A percentile compares a stretch with the other conserved stretches of the same genome.
Evolutionary conservation across 2,329 filamentous ascomycete genomes (phyloP).

Genomic region (Akanthomyces dipterigenus): DNA sequence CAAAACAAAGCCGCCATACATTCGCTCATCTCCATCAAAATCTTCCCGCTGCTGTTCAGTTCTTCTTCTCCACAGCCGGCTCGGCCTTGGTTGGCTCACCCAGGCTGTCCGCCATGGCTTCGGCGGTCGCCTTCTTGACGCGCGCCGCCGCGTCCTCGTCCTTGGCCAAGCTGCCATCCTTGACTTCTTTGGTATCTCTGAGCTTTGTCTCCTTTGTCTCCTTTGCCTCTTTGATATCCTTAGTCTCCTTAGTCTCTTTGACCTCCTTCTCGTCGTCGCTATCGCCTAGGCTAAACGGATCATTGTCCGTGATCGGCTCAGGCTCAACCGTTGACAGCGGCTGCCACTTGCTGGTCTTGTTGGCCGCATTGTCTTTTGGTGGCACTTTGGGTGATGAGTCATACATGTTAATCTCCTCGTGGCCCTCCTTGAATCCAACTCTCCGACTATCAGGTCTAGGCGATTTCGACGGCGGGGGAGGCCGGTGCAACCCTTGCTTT

Average conservation of each 20-base stretch:
- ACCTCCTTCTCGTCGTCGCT: constrained; percentile 82
- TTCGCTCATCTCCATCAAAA: background rate
- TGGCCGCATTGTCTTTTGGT: constrained; percentile 43
- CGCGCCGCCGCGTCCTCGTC: constrained; percentile 50
- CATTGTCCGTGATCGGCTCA: constrained; percentile 78
- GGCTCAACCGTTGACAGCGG: constrained; percentile 78
- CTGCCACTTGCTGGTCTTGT: constrained; percentile 92
- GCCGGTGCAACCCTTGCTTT: constrained; percentile 77
- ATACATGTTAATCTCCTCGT: constrained; percentile 77
- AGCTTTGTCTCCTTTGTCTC: constrained; percentile 35
- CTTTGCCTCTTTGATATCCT: constrained; percentile 25
- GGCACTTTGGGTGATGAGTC: constrained; percentile 52
- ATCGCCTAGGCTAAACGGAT: constrained; percentile 93
- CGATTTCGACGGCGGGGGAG: constrained; percentile 47
- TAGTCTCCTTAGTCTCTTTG: constrained; percentile 27
- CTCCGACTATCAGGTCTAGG: constrained; percentile 45
- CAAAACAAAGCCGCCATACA: background rate
- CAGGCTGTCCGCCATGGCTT: constrained; percentile 52
- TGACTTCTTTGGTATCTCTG: constrained; percentile 47
- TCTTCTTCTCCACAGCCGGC: constrained; percentile 27
- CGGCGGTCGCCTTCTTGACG: constrained; percentile 58
- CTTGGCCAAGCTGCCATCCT: constrained; percentile 48
- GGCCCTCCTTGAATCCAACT: constrained; percentile 53
- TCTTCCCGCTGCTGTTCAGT: constrained; percentile 6
- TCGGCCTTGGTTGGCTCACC: constrained; percentile 33